Conservation (phyloP, 2,329 filamentous ascomycete species). For the Myriosclerotinia duriaeana region DNA sequence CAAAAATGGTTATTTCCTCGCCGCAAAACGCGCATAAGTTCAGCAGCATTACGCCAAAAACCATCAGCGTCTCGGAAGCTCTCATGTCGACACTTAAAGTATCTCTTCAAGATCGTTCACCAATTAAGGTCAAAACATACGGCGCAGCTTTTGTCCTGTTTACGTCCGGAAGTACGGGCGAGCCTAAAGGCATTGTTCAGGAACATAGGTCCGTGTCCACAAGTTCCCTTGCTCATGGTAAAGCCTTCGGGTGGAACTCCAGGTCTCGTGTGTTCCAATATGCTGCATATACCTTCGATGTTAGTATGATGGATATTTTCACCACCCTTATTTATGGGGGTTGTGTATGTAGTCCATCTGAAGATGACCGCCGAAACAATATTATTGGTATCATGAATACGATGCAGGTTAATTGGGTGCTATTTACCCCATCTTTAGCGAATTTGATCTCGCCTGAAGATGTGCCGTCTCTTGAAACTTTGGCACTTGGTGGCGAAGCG, state of each 20-base stretch:
- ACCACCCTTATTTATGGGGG: constrained; percentile 31
- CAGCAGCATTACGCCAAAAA: not conserved
- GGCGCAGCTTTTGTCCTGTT: constrained; percentile 26
- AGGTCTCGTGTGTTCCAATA: constrained; percentile 27
- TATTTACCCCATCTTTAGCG: constrained; percentile 32
- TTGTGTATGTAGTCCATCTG: constrained; percentile 32
- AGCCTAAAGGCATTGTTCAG: constrained; percentile 31
- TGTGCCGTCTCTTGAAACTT: constrained; percentile 32
- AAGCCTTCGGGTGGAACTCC: not conserved
- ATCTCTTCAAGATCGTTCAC: constrained; percentile 2
- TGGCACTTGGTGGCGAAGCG: constrained; percentile 32
- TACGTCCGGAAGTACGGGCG: constrained; percentile 39
- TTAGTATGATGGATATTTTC: constrained; percentile 30
- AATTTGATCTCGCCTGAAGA: constrained; percentile 40
- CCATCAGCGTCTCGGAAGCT: constrained; percentile 4
- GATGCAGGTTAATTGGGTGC: constrained; percentile 28
- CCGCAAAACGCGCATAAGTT: constrained; percentile 1
- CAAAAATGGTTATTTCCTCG: constrained; percentile 11
- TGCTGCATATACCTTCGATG: constrained; percentile 32
- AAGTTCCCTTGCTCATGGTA: constrained; percentile 10
- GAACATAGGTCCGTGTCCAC: constrained; percentile 28
- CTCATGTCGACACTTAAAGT: not conserved
- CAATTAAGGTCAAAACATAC: not conserved
- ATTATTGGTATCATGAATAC: constrained; percentile 27
- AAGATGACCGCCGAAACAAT: constrained; percentile 29